phyloP scores from a whole-genome alignment of 2,329 filamentous ascomycete genomes.

The Thielaviopsis musarum region DNA sequence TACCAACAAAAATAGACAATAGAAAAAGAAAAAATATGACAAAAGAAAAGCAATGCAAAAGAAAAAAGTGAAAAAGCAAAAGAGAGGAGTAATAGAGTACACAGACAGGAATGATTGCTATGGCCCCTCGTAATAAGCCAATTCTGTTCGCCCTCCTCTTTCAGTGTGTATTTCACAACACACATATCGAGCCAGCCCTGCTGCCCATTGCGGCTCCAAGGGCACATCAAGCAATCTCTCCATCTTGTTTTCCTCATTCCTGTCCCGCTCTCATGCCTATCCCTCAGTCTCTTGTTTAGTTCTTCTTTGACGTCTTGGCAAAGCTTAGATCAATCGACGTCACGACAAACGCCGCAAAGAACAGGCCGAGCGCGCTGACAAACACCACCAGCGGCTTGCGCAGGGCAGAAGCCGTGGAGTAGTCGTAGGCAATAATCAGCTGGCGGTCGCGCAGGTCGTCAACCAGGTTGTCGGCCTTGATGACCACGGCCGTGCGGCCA shows the following conservation, averaged over 20 bases:
- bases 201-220: background rate
- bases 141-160: too few relatives aligned
- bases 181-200: too few relatives aligned
- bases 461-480: constrained; percentile 73
- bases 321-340: constrained; percentile 73
- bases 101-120: background rate
- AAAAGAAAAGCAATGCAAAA: background rate
- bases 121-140: too few relatives aligned
- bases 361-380: constrained; percentile 53
- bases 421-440: constrained; percentile 76
- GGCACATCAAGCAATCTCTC: background rate
- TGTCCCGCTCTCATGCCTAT: background rate
- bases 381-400: constrained; percentile 80
- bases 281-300: background rate
- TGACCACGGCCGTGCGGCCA: constrained; percentile 64
- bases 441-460: constrained; percentile 79
- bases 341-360: constrained; percentile 56
- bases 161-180: background rate
- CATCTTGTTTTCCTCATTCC: background rate
- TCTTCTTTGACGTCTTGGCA: constrained; percentile 14
- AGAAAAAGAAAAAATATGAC: background rate
- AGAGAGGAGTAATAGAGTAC: background rate
- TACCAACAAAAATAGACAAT: background rate
- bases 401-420: constrained; percentile 54
- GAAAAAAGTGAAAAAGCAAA: background rate